Conservation (phyloP, 208 protist species). For the Acanthamoeba castellanii region DNA sequence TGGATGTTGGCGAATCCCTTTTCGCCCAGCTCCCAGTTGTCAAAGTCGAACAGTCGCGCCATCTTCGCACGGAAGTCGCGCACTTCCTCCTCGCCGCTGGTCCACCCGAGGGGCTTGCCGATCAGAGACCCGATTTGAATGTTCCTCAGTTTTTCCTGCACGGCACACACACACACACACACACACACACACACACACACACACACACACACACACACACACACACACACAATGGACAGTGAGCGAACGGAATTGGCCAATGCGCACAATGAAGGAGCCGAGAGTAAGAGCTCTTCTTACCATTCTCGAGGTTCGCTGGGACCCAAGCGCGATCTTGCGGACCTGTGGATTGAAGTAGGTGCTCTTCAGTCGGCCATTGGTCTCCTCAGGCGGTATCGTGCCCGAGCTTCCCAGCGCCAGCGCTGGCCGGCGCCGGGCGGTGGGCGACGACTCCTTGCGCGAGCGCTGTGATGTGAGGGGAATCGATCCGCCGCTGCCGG, state of each 20-base stretch:
- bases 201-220: no score
- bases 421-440: not conserved
- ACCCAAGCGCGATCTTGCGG: conserved; percentile 10
- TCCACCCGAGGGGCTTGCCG: conserved; percentile 33
- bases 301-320: not conserved
- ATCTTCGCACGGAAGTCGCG: conserved; percentile 34
- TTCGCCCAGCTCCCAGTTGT: conserved; percentile 25
- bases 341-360: conserved; percentile 6
- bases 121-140: conserved; percentile 39
- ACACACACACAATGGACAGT: not conserved
- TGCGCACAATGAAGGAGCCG: no score
- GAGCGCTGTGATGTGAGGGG: not conserved
- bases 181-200: not conserved
- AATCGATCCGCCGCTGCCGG: no score
- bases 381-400: not conserved
- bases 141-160: conserved; percentile 41
- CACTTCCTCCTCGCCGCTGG: conserved; percentile 27
- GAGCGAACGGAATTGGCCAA: not conserved
- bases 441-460: not conserved
- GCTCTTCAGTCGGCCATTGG: not conserved
- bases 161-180: not conserved
- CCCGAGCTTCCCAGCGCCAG: no score
- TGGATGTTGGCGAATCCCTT: not conserved
- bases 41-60: conserved; percentile 10
- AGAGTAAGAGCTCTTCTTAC: not conserved